Base-by-base conservation (phyloP, 2,329 filamentous ascomycete species). In the Curvularia sp. region DNA sequence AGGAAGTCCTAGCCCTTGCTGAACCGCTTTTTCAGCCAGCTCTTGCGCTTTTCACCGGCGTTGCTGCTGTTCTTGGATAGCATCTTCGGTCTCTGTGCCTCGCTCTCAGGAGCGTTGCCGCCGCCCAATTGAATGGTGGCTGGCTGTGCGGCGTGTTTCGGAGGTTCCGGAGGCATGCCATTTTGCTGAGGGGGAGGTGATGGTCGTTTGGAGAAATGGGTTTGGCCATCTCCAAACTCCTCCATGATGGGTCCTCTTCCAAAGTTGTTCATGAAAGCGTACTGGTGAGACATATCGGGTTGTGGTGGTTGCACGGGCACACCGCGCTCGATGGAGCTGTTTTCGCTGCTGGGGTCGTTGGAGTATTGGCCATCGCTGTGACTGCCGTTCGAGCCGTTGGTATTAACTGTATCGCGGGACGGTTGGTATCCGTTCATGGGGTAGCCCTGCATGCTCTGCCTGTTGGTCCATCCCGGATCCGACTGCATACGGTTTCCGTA, bases 291-390 rank as follows among this genome's bases (percentile, higher is more conserved):
- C 55, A 75, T 44, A 41, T 79, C 70, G 47, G 77, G 76, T 39
- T 77, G 62, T 44, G 77, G 66, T 53, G 77, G 74, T 49, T 75
- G 53, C 10, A 70, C 72, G 6, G 63, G 78, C 68, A 85, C 85
- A 35, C 88, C 81, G 61, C 92, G 88, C 73, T 97, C 92, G 67
- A 96, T 86, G 1, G 92, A 96, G 79, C 92, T 96, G 79, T 96
- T 96, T 73, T 97, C 91, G 73, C 93, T 97, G 79, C 91, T 95
- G 80, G 91, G 93, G 73, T 97, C 93, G 59, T 92, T 96, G 64
- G 89, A 89, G 76, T 95, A 88, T 12, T 88, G 88, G 2, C 63
- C 68, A 57, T 97, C 93, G 53, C 81, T 87, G 63, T 89, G 87
- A 66, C 86, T 90, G 49, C 88, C 90, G 70, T 88, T 91, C 22